Conservation (phyloP, 257 asterid species). For the Solanum bukasovii region DNA sequence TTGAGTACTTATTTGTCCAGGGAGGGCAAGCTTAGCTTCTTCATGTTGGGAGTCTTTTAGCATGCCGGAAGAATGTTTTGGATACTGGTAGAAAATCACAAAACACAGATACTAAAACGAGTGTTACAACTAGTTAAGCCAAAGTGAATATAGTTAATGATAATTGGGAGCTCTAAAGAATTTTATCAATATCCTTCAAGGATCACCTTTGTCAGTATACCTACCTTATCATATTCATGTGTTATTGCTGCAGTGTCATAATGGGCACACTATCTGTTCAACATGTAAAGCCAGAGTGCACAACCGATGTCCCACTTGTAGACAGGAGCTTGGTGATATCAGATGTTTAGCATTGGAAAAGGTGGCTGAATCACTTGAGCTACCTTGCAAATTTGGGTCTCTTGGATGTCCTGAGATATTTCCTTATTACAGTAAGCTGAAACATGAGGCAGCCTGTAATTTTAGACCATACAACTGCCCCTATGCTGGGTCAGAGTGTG, state of each 20-base stretch:
- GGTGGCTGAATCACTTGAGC: conserved; percentile 91
- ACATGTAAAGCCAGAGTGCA: conserved; percentile 83
- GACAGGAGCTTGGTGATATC: conserved; percentile 90
- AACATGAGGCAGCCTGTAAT: conserved; percentile 73
- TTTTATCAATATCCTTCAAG: not conserved
- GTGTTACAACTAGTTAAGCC: not conserved
- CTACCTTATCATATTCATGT: not conserved
- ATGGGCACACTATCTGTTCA: conserved; percentile 84
- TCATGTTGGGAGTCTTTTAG: not conserved
- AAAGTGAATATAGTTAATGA: not conserved
- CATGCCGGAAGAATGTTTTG: not conserved
- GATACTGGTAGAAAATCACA: not conserved
- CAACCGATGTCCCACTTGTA: conserved; percentile 78
- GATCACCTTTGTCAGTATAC: not conserved
- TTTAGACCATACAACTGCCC: conserved; percentile 86
- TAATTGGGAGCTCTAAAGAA: not conserved
- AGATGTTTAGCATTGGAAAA: conserved; percentile 88
- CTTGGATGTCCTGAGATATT: conserved; percentile 85
- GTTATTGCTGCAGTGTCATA: conserved; percentile 57
- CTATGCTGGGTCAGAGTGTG: conserved; percentile 87
- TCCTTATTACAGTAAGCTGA: conserved; percentile 82
- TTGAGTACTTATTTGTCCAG: not conserved
- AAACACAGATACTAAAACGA: not conserved
- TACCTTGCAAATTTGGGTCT: conserved; percentile 66
- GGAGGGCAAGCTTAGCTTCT: not conserved